phyloP scores from a whole-genome alignment of 371 early-diverging fungal species.

The Capillidium rhysosporum region DNA sequence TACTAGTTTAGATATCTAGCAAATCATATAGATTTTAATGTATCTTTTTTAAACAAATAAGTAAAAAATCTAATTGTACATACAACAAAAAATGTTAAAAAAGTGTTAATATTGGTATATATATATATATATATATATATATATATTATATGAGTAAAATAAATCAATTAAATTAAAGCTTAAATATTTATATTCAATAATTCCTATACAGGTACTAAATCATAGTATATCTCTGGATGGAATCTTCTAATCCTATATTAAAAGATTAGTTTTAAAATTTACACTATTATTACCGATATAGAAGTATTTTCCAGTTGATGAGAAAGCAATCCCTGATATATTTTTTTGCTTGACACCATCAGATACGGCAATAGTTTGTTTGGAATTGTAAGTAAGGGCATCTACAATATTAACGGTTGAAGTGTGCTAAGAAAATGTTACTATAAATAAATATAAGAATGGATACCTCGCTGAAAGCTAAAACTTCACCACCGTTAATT shows the following conservation, averaged over 20 bases:
- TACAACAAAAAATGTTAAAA: no score
- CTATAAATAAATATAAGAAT: background rate
- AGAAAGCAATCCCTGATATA: slow-evolving; percentile 56
- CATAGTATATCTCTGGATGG: background rate
- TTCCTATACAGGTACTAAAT: no score
- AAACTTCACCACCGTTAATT: slow-evolving; percentile 52
- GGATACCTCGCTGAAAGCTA: slow-evolving; percentile 56
- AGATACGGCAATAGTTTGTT: slow-evolving; percentile 35
- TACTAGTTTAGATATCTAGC: no score
- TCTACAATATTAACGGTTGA: slow-evolving; percentile 69
- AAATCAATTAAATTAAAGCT: no score
- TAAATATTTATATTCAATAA: no score
- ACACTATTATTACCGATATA: slow-evolving; percentile 42
- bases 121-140: no score
- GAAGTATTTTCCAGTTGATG: slow-evolving; percentile 45
- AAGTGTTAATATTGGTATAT: no score
- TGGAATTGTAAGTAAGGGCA: slow-evolving; percentile 53
- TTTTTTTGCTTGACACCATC: slow-evolving; percentile 37
- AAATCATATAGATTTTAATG: no score
- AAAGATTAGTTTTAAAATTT: background rate
- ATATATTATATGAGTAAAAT: no score
- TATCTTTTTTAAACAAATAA: no score
- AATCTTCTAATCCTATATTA: background rate
- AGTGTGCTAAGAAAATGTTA: slow-evolving; percentile 27
- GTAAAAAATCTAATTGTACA: no score